phyloP scores from a whole-genome alignment of 768 basidiomycete genomes.

The Suillus discolor region DNA sequence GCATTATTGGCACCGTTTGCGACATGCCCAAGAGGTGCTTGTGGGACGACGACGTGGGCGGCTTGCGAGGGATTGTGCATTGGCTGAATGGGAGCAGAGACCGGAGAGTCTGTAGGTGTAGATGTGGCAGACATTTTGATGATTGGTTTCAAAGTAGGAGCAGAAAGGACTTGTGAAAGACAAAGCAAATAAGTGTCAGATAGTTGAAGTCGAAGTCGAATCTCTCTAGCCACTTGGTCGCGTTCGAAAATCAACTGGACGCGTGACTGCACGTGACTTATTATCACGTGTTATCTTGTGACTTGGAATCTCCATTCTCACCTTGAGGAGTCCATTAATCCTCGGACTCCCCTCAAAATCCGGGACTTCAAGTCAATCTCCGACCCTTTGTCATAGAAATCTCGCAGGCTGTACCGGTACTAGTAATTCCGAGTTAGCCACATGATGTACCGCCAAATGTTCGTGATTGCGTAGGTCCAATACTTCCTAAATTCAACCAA shows the following conservation, averaged over 20 bases:
- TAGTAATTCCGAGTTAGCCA: neutral
- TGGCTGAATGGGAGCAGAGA: slow-evolving; percentile 66
- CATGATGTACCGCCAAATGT: neutral
- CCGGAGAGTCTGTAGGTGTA: slow-evolving; percentile 70
- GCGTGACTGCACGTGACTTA: slow-evolving; percentile 31
- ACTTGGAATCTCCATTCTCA: too few relatives aligned
- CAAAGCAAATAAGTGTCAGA: slow-evolving; percentile 5
- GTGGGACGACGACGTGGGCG: slow-evolving; percentile 75
- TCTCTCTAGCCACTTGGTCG: slow-evolving; percentile 8
- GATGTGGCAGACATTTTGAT: slow-evolving; percentile 54
- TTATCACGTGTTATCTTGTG: slow-evolving; percentile 3
- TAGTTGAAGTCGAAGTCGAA: slow-evolving; percentile 2
- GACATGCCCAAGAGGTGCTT: slow-evolving; percentile 76
- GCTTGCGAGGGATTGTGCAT: slow-evolving; percentile 86
- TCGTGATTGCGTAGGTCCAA: neutral
- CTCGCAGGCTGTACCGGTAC: slow-evolving; percentile 1
- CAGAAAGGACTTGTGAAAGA: neutral
- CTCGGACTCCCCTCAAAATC: neutral
- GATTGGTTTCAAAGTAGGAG: neutral
- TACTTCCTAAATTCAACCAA: neutral
- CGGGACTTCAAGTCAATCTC: neutral
- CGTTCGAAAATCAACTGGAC: slow-evolving; percentile 29
- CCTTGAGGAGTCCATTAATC: neutral
- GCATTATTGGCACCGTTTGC: slow-evolving; percentile 54
- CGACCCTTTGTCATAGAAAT: neutral